These are phyloP conservation scores for Pinus albicaulis DNA, from an alignment of 75 land plant genomes.

Conservation along the genomic window DNA sequence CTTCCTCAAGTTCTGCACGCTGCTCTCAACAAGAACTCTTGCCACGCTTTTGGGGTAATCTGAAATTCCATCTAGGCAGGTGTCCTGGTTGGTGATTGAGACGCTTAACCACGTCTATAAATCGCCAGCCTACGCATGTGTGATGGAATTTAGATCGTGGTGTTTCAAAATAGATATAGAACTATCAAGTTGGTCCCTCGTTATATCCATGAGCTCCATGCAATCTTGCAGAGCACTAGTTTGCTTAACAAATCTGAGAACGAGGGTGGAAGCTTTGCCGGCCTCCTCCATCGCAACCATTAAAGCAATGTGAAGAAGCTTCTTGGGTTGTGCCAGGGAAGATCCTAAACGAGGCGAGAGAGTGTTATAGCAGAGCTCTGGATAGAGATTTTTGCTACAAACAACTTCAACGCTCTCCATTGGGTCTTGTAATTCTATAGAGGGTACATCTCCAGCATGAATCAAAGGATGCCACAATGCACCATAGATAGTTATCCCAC, in stretches of 20 bases:
- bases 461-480: background rate
- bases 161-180: background rate
- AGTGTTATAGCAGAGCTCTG: background rate
- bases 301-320: background rate
- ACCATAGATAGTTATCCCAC: background rate
- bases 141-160: background rate
- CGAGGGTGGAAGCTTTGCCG: background rate
- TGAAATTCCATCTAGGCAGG: background rate
- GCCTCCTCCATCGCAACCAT: background rate
- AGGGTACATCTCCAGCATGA: background rate
- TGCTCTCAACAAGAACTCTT: background rate
- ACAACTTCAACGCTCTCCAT: background rate
- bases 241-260: background rate
- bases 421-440: background rate
- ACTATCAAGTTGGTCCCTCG: background rate
- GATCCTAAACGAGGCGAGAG: background rate
- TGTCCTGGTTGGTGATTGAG: background rate
- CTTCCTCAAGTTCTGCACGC: background rate
- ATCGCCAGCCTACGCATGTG: background rate
- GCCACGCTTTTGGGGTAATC: background rate
- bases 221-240: background rate
- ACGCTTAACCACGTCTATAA: slow-evolving; percentile 1
- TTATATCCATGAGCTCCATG: background rate
- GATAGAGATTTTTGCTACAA: background rate
- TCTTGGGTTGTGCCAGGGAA: background rate